Base-by-base conservation (phyloP, 1,284 basidiomycete genomes). In the Microbotryum lychnidis-dioicae region DNA sequence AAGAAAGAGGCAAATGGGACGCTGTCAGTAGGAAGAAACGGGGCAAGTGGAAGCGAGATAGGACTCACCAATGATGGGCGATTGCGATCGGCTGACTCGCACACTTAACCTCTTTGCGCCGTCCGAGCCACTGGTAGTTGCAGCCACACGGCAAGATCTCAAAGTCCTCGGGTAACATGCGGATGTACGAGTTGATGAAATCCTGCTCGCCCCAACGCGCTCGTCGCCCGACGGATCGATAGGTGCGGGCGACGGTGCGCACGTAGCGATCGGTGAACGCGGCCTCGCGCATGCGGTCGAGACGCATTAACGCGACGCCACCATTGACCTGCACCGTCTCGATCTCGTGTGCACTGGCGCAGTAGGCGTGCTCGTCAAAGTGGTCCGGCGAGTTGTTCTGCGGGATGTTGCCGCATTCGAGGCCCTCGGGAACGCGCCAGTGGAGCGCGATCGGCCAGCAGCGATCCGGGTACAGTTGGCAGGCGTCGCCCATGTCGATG, bases 141-240 rank as follows among this genome's bases (percentile, higher is more conserved):
- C 68, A 69, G 1, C 68, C 68, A 50, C 68, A 69, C 14, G 68
- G 65, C 1, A 69, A 54, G 37, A 67, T 48, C 42, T 63, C 63
- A 48, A 69, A 54, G 29, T 67, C 68, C 7, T 56, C 37, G 4
- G 65, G 65, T 54, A 51, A 63, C 3, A 69, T 58, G 33, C 68
- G 68, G 56, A 65, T 60, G 66, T 59, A 67, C 23, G 63, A 62
- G 51, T 69, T 69, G 63, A 69, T 61, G 48, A 67, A 69, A 57
- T 69, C 68, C 44, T 69, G 68, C 55, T 69, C 68, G 37, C 68
- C 68, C 63, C 62, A 69, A 1, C 23, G 25, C n/a, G 68, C 65
- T 4, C 37, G 52, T 25, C 31, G 25, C 29, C 55, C 50, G 45
- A 58, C 57, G 42, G 61, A 12, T 25, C 61, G 56, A 44, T 53